phyloP scores from a whole-genome alignment of 352 stramenopile genomes.

The Phytophthora pistaciae region DNA sequence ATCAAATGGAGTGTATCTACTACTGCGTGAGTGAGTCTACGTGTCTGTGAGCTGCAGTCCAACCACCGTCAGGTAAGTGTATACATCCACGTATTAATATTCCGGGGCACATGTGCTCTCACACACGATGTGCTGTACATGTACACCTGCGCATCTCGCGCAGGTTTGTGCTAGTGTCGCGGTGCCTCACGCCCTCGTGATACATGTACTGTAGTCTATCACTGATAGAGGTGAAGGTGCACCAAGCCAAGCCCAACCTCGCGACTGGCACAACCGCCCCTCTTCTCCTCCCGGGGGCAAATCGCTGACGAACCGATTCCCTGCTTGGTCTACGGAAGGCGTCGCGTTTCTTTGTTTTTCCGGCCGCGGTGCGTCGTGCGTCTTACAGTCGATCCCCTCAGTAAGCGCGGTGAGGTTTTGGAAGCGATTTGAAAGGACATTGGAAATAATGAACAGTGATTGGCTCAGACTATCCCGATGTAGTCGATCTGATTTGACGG shows the following conservation, averaged over 20 bases:
- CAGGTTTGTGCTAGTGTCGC: background rate
- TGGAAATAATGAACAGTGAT: no score
- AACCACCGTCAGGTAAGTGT: conserved; percentile 1
- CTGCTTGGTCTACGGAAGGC: conserved; percentile 1
- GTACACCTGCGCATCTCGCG: background rate
- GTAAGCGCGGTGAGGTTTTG: no score
- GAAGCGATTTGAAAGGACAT: no score
- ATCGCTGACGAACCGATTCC: conserved; percentile 25
- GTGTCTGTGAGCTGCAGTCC: conserved; percentile 5
- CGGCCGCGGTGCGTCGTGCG: background rate
- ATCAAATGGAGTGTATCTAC: conserved; percentile 6
- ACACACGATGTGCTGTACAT: background rate
- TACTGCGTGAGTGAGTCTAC: no score
- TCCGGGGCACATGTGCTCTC: background rate
- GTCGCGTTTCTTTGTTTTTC: conserved; percentile 5
- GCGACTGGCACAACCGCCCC: conserved; percentile 20
- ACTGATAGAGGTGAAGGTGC: conserved; percentile 2
- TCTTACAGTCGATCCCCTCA: no score
- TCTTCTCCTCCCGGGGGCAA: conserved; percentile 11
- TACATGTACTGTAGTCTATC: no score
- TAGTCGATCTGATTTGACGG: no score
- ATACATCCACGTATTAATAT: background rate
- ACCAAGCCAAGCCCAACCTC: background rate
- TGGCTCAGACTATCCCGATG: no score
- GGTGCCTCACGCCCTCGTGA: background rate